Base-by-base conservation (phyloP, 305 asterid genomes). In the Rubia occidens region DNA sequence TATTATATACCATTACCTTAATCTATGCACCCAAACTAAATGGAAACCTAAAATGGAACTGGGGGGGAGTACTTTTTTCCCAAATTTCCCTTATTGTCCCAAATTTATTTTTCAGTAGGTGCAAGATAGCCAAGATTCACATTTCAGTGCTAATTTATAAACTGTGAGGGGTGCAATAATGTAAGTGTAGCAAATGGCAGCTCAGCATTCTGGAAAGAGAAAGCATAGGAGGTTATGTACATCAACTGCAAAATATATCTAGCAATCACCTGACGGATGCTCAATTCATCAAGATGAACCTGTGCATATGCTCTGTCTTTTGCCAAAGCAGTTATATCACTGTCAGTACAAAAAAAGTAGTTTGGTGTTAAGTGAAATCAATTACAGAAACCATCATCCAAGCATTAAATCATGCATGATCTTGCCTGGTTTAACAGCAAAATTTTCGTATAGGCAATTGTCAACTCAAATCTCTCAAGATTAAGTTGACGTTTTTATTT, bases 311-410 rank as follows among this genome's bases (percentile, higher is more conserved):
- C 83, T 75, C 77, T 81, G 81, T 82, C 89, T 78, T 84, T 86
- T 70, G 89, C 89, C 87, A 86, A 82, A 73, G 89, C 86, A 76
- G 91, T 86, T 68, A 86, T 86, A 75, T 86, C 91, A 35, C 91
- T 86, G 85, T 71, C 26, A 69, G n/a, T 2, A 26, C 24, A 58
- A 47, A 67, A 47, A 69, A 76, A 76, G 65, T 62, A 78, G 29
- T 71, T 58, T 51, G 56, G 66, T 58, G 39, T 35, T 42, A 37
- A 17, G 11, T 72, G 67, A 14, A 64, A 39, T 43, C 26, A n/a
- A 17, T 0, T 60, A 43, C 53, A 42, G 55, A 20, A 21, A 8
- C 56, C 43, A n/a, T 29, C 32, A 42, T 53, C 47, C 62, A 9
- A 56, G 11, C 14, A n/a, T 64, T 20, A 64, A 35, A 35, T 3